A percentile compares a stretch with the other conserved stretches of the same genome.
Evolutionary conservation across 1,139 yeast genomes (phyloP).

Genomic region (Pichia inconspicua): DNA sequence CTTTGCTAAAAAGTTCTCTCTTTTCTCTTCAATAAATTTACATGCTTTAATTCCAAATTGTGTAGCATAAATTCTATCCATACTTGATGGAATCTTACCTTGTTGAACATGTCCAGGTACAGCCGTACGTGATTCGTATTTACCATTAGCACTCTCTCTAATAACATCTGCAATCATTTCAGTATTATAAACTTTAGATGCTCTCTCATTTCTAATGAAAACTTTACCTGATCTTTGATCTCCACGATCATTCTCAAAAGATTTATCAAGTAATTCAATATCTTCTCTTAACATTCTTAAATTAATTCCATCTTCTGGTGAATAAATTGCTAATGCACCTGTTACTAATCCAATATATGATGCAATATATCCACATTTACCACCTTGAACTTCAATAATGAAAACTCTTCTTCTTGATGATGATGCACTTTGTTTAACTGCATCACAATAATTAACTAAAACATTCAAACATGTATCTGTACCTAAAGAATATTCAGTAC

Average conservation of each 20-base stretch:
- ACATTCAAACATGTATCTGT: constrained; percentile 91
- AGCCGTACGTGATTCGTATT: constrained; percentile 70
- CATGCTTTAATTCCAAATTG: constrained; percentile 65
- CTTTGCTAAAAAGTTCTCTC: constrained; percentile 7
- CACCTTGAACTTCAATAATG: constrained; percentile 97
- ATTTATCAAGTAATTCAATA: constrained; percentile 58
- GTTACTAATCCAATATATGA: constrained; percentile 81
- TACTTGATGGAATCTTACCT: constrained; percentile 72
- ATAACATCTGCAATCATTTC: constrained; percentile 63
- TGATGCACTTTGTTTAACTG: constrained; percentile 89
- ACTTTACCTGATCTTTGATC: constrained; percentile 72
- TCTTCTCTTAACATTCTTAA: constrained; percentile 70
- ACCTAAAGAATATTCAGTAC: constrained; percentile 91
- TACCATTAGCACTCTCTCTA: constrained; percentile 55
- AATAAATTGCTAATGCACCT: constrained; percentile 89
- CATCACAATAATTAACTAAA: constrained; percentile 87
- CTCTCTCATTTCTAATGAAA: constrained; percentile 60
- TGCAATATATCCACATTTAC: constrained; percentile 90
- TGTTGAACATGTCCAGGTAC: constrained; percentile 82
- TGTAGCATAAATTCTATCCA: constrained; percentile 66
- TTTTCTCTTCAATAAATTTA: constrained; percentile 51
- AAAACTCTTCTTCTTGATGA: constrained; percentile 92
- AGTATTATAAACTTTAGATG: constrained; percentile 60
- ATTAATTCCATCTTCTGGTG: constrained; percentile 81
- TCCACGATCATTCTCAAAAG: constrained; percentile 71